Evolutionary conservation across 345 rosid species (phyloP), one percentile per base, ranked within the genome.

Genomic region (Gossypium ekmanianum): DNA sequence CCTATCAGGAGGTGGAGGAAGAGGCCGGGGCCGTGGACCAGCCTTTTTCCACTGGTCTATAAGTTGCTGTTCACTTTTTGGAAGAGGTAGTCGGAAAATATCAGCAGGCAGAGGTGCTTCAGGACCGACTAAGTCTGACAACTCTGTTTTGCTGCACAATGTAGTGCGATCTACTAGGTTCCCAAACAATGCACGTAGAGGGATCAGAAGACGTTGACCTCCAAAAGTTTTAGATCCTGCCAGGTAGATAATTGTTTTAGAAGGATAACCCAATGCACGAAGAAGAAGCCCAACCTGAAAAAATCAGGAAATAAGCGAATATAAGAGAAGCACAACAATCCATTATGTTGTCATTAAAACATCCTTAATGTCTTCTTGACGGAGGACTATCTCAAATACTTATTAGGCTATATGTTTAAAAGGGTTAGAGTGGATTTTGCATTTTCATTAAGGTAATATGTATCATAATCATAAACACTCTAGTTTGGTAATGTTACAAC

Each of bases 11-110:
- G 99, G 97, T 58, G 99, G 99, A 84, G 97, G 97, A 79, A 93
- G 97, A 71, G 99, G 99, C 57, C 98, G 85, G 68, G 99, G 99
- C 22, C 99, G 90, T 70, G 97, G 99, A 67, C 99, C 99, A 70
- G 97, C 97, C 80, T 69, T 89, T 29, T 90, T 84, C 99, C 99
- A 96, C 73, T 89, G 93, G 71, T 89, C 94, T 80, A 87, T 85
- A 74, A 90, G 90, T 66, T 87, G 86, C 81, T 90, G 76, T 61
- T 86, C 91, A 66, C 86, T 93, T 84, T 92, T 87, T 50, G 81
- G 68, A 71, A 79, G 86, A 82, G 88, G 90, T 48, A 82, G 71
- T 76, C 73, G 79, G 52, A 67, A 85, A 70, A 72, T 68, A 78
- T 85, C 85, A 73, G 71, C 68, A 67, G 91, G 87, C 83, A 92